Percentiles rank a stretch among this genome's conserved stretches.
Conservation (phyloP, 1,284 basidiomycete genomes). For the Sporisorium graminicola region DNA sequence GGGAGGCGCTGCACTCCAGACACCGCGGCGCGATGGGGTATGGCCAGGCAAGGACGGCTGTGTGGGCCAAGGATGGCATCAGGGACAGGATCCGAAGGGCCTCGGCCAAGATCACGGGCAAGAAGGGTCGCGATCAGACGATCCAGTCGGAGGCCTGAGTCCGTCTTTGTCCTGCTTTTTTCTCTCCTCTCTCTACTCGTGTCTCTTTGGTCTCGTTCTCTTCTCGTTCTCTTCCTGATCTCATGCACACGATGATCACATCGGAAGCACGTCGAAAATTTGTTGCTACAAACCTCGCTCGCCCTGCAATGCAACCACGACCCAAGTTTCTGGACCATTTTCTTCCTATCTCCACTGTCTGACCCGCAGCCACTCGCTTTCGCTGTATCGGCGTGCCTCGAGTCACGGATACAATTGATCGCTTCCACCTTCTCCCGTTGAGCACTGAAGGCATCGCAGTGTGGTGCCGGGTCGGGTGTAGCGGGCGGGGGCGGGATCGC, state of each 20-base stretch:
- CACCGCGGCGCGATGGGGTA: conserved; percentile 68
- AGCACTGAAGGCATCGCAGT: too few species aligned
- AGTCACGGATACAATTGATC: background rate
- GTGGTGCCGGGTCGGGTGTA: too few species aligned
- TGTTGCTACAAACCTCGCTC: too few species aligned
- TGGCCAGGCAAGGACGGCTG: conserved; percentile 52
- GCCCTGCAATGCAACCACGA: too few species aligned
- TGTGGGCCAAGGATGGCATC: conserved; percentile 66
- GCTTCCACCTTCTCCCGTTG: too few species aligned
- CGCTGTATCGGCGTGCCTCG: background rate
- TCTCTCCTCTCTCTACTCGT: background rate
- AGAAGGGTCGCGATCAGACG: conserved; percentile 53
- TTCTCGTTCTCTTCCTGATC: background rate
- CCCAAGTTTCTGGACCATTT: too few species aligned
- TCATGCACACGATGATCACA: too few species aligned
- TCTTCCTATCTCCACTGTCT: too few species aligned
- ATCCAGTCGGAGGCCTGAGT: conserved; percentile 49
- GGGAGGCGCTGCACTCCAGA: conserved; percentile 69
- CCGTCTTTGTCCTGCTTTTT: background rate
- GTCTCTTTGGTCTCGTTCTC: background rate
- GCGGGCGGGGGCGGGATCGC: too few species aligned
- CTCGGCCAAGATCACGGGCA: conserved; percentile 46
- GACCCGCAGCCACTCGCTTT: background rate
- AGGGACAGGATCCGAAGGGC: conserved; percentile 43
- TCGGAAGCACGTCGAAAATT: too few species aligned